Percentiles rank a stretch among this genome's conserved stretches.
Conservation (phyloP, 306 rosid species). For the Sophora flavescens region DNA sequence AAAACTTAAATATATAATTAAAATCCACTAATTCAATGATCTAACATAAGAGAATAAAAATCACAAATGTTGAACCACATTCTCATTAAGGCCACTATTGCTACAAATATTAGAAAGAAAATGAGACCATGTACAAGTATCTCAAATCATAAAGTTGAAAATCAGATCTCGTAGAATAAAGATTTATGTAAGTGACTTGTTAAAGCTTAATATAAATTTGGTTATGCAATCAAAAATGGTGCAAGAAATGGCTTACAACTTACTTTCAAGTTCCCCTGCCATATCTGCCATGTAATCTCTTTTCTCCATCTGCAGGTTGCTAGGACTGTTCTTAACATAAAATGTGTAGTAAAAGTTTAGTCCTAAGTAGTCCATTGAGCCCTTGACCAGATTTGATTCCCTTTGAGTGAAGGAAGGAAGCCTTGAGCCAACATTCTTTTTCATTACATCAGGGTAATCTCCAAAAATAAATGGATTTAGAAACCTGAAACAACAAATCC, state of each 20-base stretch:
- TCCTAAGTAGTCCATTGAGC: slow-evolving; percentile 70
- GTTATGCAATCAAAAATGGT: not conserved
- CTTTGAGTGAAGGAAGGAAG: slow-evolving; percentile 58
- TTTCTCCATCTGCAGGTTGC: not conserved
- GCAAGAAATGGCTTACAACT: not conserved
- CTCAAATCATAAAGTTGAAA: not conserved
- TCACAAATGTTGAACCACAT: not conserved
- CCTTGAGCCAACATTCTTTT: slow-evolving; percentile 63
- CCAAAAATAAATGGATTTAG: slow-evolving; percentile 69
- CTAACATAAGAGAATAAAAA: not conserved
- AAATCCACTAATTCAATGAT: not conserved
- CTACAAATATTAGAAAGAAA: not conserved
- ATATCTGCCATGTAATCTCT: slow-evolving; percentile 40
- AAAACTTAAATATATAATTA: not conserved
- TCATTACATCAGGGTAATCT: slow-evolving; percentile 69
- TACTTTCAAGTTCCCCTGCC: slow-evolving; percentile 25
- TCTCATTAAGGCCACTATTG: not conserved
- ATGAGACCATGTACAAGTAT: not conserved
- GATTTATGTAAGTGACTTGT: not conserved
- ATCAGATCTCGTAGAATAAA: not conserved
- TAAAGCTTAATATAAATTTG: not conserved
- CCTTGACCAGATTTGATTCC: slow-evolving; percentile 61
- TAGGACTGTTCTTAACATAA: slow-evolving; percentile 43
- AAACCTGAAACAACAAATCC: slow-evolving; percentile 52
- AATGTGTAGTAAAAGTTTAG: slow-evolving; percentile 49